Percentiles rank a stretch among this genome's conserved stretches.
These are phyloP conservation scores for Eucalyptus tenuipes DNA, from an alignment of 345 rosid species.

Conservation along the genomic window DNA sequence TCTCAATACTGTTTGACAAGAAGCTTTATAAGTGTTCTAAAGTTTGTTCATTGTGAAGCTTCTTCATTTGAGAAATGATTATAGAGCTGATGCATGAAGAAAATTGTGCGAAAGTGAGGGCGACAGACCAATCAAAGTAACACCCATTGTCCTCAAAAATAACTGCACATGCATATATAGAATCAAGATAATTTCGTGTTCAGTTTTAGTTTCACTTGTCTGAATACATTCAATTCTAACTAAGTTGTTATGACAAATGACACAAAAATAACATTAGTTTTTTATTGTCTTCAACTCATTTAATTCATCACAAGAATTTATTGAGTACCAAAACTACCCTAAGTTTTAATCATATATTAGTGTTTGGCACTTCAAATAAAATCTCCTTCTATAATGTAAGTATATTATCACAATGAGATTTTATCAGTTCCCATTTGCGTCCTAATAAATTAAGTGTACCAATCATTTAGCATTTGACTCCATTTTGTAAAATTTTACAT, in stretches of 20 bases:
- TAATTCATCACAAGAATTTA: background rate
- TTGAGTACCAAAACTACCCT: background rate
- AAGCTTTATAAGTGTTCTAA: background rate
- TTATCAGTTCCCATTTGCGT: background rate
- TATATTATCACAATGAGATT: background rate
- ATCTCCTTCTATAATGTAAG: background rate
- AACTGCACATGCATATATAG: background rate
- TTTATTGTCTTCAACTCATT: background rate
- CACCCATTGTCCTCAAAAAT: background rate
- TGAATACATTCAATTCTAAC: background rate
- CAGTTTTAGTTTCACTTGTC: background rate
- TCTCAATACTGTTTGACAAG: background rate
- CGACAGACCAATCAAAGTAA: background rate
- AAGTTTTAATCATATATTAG: background rate
- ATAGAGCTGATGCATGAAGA: background rate
- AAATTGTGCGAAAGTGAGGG: background rate
- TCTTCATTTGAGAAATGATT: background rate
- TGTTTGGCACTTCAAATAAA: background rate
- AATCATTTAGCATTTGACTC: background rate
- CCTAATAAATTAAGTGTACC: background rate
- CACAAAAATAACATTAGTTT: background rate
- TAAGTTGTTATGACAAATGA: background rate
- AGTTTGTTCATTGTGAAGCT: background rate
- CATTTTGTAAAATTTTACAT: background rate
- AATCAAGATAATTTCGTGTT: background rate